A percentile compares a stretch with the other conserved stretches of the same genome.
These are phyloP conservation scores for Stropharia rugosoannulata DNA, from an alignment of 768 basidiomycete species.

Conservation along the genomic window DNA sequence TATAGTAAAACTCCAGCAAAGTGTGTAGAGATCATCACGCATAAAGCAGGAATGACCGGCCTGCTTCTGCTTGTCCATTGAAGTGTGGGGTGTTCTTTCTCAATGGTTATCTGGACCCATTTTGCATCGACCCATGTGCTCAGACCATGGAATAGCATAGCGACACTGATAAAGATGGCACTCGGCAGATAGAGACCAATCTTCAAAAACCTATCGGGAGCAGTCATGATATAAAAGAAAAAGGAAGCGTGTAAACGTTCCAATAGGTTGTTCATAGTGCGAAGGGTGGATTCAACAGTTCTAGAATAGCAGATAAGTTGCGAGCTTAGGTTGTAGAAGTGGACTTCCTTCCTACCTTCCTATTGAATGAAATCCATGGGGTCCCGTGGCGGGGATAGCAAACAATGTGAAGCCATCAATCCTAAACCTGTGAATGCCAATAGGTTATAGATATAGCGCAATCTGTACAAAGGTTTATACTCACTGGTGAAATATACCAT, in stretches of 20 bases:
- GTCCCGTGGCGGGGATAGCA: constrained; percentile 83
- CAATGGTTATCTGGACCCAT: constrained; percentile 36
- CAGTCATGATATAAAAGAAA: constrained; percentile 89
- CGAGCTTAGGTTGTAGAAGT: background rate
- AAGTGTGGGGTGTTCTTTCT: constrained; percentile 10
- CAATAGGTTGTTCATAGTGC: constrained; percentile 90
- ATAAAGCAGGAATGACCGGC: constrained; percentile 52
- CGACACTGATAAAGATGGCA: constrained; percentile 78
- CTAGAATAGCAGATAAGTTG: constrained; percentile 36
- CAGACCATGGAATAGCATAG: constrained; percentile 85
- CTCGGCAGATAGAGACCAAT: constrained; percentile 92
- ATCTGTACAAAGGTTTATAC: constrained; percentile 14
- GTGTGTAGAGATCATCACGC: constrained; percentile 59
- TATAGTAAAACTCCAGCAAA: constrained; percentile 53
- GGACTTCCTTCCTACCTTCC: constrained; percentile 60
- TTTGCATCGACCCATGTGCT: constrained; percentile 67
- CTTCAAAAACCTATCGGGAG: constrained; percentile 69
- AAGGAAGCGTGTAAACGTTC: constrained; percentile 97
- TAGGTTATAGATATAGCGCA: background rate
- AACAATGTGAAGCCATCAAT: constrained; percentile 94
- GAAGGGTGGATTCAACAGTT: constrained; percentile 81
- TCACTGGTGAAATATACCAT: constrained; percentile 87
- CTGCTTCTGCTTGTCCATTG: constrained; percentile 49
- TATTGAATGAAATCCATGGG: constrained; percentile 93
- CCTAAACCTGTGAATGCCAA: constrained; percentile 62